A percentile compares a stretch with the other conserved stretches of the same genome.
Evolutionary conservation across 192 early-diverging fungal genomes (phyloP).

Genomic region (Coemansia sp.): DNA sequence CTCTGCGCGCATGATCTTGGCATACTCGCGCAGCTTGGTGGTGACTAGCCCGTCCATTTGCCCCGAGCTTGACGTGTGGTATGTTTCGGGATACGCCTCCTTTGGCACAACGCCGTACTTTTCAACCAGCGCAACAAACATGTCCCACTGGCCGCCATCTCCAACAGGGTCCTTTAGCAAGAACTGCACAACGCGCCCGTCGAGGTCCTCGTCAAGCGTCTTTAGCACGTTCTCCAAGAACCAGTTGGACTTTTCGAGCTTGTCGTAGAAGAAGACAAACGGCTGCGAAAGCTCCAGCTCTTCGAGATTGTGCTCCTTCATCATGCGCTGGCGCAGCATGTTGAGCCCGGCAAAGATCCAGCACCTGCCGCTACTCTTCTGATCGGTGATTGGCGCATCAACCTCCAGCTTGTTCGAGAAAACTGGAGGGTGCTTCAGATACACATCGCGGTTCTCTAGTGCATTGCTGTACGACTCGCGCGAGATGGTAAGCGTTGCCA

Average conservation of each 20-base stretch:
- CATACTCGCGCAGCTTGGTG: constrained; percentile 50
- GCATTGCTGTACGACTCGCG: constrained; percentile 61
- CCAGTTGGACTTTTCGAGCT: constrained; percentile 82
- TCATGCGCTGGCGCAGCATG: constrained; percentile 67
- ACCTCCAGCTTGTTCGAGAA: constrained; percentile 56
- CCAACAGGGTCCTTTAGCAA: constrained; percentile 65
- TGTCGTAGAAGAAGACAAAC: constrained; percentile 77
- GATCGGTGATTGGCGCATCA: constrained; percentile 65
- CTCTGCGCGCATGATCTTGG: constrained; percentile 56
- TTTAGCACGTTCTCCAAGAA: constrained; percentile 79
- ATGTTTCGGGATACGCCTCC: constrained; percentile 65
- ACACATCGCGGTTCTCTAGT: constrained; percentile 60
- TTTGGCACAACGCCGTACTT: constrained; percentile 81
- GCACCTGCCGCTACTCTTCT: constrained; percentile 75
- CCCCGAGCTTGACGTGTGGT: constrained; percentile 63
- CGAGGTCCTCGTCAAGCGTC: constrained; percentile 61
- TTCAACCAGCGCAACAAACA: constrained; percentile 75
- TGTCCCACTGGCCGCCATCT: constrained; percentile 81
- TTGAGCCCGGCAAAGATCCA: constrained; percentile 85
- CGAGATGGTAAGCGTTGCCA: constrained; percentile 69
- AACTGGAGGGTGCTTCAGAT: constrained; percentile 34
- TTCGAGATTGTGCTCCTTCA: constrained; percentile 75
- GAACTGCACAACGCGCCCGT: constrained; percentile 71
- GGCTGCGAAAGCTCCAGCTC: constrained; percentile 79
- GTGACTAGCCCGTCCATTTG: constrained; percentile 67